Conservation (phyloP, 192 early-diverging fungal genomes). For the Kickxella alabastrina region DNA sequence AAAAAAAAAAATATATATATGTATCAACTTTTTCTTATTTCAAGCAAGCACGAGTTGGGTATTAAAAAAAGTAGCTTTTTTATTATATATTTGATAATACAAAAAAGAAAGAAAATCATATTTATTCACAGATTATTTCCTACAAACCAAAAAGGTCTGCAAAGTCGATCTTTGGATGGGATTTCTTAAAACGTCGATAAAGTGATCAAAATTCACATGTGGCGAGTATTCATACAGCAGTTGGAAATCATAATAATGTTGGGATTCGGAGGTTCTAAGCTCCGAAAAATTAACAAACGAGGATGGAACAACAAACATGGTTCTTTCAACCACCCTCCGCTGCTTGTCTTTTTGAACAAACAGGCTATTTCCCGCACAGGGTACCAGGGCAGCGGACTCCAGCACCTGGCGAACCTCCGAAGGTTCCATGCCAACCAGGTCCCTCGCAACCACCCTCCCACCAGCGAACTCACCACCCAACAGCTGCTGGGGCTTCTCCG, state of each 20-base stretch:
- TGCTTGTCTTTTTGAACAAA: too few species aligned
- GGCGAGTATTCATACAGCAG: constrained; percentile 43
- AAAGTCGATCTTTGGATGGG: constrained; percentile 23
- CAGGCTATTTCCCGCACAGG: too few species aligned
- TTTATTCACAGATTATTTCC: neutral
- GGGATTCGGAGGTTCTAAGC: too few species aligned
- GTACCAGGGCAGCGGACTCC: constrained; percentile 12
- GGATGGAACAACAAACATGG: constrained; percentile 54
- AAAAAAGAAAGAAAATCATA: neutral
- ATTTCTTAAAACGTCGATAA: constrained; percentile 42
- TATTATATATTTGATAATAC: neutral
- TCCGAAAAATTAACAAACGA: constrained; percentile 15
- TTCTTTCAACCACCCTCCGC: too few species aligned
- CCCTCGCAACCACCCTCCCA: constrained; percentile 32
- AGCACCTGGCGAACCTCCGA: constrained; percentile 5
- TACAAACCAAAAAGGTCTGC: constrained; percentile 17
- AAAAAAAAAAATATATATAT: too few species aligned
- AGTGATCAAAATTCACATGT: constrained; percentile 72
- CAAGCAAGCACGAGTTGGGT: neutral
- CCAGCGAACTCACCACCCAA: neutral
- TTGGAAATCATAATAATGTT: neutral
- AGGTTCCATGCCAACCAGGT: constrained; percentile 21
- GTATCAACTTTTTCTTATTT: neutral
- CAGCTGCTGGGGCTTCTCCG: neutral
- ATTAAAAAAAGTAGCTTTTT: neutral